Evolutionary conservation across 1,284 basidiomycete genomes (phyloP).

Genomic region (Leccinum pachyderme): DNA sequence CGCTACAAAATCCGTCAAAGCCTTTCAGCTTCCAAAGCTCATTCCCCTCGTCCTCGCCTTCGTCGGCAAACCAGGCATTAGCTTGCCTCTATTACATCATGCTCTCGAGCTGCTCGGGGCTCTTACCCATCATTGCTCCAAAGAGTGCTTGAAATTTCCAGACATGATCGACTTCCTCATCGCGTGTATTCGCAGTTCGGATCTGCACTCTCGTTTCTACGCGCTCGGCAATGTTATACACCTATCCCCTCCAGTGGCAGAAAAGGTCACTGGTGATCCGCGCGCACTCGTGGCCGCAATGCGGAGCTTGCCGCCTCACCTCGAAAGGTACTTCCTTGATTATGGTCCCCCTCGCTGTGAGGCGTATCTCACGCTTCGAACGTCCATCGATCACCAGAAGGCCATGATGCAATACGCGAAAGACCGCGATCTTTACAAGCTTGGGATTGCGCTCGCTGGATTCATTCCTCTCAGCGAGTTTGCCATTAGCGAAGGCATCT

Average conservation of each 20-base stretch:
- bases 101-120: conserved; percentile 43
- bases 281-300: conserved; percentile 39
- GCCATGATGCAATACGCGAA: conserved; percentile 49
- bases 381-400: conserved; percentile 42
- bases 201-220: conserved; percentile 47
- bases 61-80: conserved; percentile 42
- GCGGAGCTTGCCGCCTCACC: conserved; percentile 41
- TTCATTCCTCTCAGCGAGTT: conserved; percentile 56
- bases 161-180: conserved; percentile 48
- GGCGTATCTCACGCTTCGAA: conserved; percentile 39
- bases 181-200: conserved; percentile 52
- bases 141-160: conserved; percentile 42
- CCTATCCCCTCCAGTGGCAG: conserved; percentile 44
- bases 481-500: conserved; percentile 51
- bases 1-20: conserved; percentile 34
- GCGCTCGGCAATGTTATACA: conserved; percentile 51
- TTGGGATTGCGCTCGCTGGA: conserved; percentile 47
- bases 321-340: conserved; percentile 43
- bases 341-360: conserved; percentile 52
- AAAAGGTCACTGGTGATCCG: conserved; percentile 43
- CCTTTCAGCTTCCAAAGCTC: conserved; percentile 44
- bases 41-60: conserved; percentile 43
- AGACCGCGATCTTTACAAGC: conserved; percentile 46
- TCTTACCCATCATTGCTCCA: conserved; percentile 42
- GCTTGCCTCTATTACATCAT: conserved; percentile 47